Evolutionary conservation across 2,329 filamentous ascomycete species (phyloP).

Genomic region (Trichoderma atroviride): DNA sequence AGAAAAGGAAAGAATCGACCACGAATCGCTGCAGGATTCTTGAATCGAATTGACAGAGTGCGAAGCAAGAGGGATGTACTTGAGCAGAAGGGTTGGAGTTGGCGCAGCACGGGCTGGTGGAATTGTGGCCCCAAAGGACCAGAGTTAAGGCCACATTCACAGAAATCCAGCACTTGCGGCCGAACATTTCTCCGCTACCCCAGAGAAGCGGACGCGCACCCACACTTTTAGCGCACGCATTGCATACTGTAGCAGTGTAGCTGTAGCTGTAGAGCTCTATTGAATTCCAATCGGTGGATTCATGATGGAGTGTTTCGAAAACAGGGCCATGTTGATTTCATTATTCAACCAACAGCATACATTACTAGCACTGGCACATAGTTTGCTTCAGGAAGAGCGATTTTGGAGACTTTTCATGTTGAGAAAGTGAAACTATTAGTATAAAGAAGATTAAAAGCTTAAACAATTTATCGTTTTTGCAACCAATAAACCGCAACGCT

Average conservation of each 20-base stretch:
- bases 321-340: not conserved
- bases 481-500: conserved; percentile 10
- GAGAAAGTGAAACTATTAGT: not conserved
- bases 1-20: conserved; percentile 28
- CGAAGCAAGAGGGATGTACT: conserved; percentile 31
- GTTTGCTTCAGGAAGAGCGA: not conserved
- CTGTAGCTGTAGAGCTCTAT: not conserved
- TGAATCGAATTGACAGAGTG: conserved; percentile 32
- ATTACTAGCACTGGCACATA: not conserved
- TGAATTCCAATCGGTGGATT: not conserved
- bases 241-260: not conserved
- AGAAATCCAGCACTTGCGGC: conserved; percentile 39
- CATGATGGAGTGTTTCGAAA: not conserved
- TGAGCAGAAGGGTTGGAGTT: conserved; percentile 30
- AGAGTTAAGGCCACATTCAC: conserved; percentile 51
- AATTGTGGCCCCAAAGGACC: conserved; percentile 35
- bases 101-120: conserved; percentile 30
- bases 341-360: not conserved
- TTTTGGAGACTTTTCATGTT: not conserved
- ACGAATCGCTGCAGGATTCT: conserved; percentile 43
- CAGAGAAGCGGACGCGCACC: not conserved
- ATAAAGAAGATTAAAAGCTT: not conserved
- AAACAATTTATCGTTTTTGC: conserved; percentile 1
- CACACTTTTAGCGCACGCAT: not conserved
- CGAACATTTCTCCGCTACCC: conserved; percentile 40